phyloP scores from a whole-genome alignment of 805 yeast species.

The Candida piceae region DNA sequence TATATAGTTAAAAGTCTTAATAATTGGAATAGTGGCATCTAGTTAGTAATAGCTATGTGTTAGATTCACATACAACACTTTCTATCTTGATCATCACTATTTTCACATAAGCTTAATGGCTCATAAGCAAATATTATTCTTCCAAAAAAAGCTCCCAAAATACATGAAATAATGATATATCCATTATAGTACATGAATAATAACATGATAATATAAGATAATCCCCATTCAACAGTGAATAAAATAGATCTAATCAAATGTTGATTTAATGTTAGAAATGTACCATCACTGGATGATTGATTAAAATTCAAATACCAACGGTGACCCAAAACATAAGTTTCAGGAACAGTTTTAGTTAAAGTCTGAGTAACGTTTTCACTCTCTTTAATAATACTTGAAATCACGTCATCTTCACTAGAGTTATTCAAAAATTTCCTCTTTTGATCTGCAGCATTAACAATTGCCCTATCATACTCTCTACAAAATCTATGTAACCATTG shows the following conservation, averaged over 20 bases:
- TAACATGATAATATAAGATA: conserved; percentile 62
- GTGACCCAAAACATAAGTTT: conserved; percentile 14
- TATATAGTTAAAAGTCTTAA: too few species aligned
- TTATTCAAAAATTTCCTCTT: neutral
- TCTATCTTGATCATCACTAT: conserved; percentile 28
- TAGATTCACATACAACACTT: conserved; percentile 29
- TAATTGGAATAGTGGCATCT: too few species aligned
- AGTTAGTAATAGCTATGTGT: neutral
- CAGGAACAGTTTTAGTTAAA: too few species aligned
- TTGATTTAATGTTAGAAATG: conserved; percentile 40
- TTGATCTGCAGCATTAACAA: conserved; percentile 17
- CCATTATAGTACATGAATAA: conserved; percentile 75
- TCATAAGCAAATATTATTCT: conserved; percentile 40
- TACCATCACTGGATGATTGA: conserved; percentile 1
- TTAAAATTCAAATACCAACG: conserved; percentile 8
- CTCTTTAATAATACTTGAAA: too few species aligned
- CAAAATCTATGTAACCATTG: conserved; percentile 53
- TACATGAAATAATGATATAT: conserved; percentile 56
- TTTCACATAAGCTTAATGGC: conserved; percentile 24
- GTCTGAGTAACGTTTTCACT: too few species aligned
- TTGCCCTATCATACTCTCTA: conserved; percentile 45
- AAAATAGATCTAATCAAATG: conserved; percentile 46
- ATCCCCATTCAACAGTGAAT: conserved; percentile 58
- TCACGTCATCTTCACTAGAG: too few species aligned
- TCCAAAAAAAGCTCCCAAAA: conserved; percentile 58